Base-by-base conservation (phyloP, 768 basidiomycete species). In the Trametes gibbosa region DNA sequence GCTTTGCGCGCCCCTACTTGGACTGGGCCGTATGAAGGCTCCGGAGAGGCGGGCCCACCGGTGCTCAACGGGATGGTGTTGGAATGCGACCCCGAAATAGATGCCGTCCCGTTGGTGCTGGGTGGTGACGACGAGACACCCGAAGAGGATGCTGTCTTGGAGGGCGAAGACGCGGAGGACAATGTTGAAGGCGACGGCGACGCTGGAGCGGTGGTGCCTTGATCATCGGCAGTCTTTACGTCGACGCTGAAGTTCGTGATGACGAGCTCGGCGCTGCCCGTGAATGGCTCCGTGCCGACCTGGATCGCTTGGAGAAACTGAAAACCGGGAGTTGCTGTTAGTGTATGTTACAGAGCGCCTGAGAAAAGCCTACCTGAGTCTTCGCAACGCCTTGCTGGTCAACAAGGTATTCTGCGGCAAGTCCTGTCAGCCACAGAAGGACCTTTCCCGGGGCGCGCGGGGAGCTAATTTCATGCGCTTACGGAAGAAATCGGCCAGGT, bases 401-500 rank as follows among this genome's bases (percentile, higher is more conserved):
- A 17, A 78, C 68, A 32, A 85, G 66, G 63, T 82, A 84, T 23
- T 73, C 81, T 83, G 58, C 21, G 53, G 17, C 13, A n/a, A 34
- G 16, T 19, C 25, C 5, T 49, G 39, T 37, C 29, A 51, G 34
- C 27, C 17, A 10, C 8, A 21, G 45, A 5, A 6, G 40, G 10
- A 12, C 8, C 19, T 21, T n/a, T n/a, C n/a, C n/a, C n/a, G n/a
- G n/a, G n/a, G n/a, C n/a, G n/a, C n/a, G n/a, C n/a, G n/a, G n/a
- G n/a, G n/a, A 14, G n/a, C 7, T 27, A 17, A 39, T 13, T 34
- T 8, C 23, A 17, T 27, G 35, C 9, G 65, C 79, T 55, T 56
- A 84, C 83, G 67, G 70, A 85, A 83, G 72, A 84, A 84, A 32
- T 69, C 77, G 41, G 79, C 80, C 63, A 85, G 68, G 61, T 84